These are phyloP conservation scores for Heliamphora ciliata DNA, from an alignment of 179 eudicot genomes.

Conservation along the genomic window DNA sequence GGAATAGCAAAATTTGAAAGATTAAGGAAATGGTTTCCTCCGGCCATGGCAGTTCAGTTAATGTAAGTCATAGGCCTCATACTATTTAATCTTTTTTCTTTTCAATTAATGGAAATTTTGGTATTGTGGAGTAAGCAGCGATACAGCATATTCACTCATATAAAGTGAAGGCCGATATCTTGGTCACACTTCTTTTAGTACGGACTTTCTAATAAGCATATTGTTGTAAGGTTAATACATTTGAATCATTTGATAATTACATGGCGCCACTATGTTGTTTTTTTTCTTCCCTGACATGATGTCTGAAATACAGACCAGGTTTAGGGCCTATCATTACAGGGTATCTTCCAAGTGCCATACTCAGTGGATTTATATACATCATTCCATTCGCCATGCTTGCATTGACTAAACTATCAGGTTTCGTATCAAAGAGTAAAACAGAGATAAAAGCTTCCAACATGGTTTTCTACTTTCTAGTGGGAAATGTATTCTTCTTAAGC, in stretches of 20 bases:
- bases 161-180: not conserved
- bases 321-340: conserved; percentile 72
- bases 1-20: conserved; percentile 84
- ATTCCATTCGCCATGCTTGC: conserved; percentile 78
- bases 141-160: not conserved
- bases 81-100: not conserved
- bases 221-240: not conserved
- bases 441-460: conserved; percentile 80
- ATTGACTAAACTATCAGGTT: conserved; percentile 69
- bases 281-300: not conserved
- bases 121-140: not conserved
- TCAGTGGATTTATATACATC: conserved; percentile 67
- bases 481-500: conserved; percentile 83
- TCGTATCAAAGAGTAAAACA: conserved; percentile 57
- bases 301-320: conserved; percentile 58
- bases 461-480: conserved; percentile 87
- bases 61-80: conserved; percentile 40
- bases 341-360: conserved; percentile 83
- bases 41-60: conserved; percentile 71
- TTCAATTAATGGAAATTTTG: not conserved
- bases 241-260: not conserved
- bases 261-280: not conserved
- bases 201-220: not conserved
- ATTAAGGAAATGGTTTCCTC: conserved; percentile 89
- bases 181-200: not conserved